Evolutionary conservation across 345 rosid genomes (phyloP), one percentile per base, ranked within the genome.

Genomic region (Anacardium occidentale): DNA sequence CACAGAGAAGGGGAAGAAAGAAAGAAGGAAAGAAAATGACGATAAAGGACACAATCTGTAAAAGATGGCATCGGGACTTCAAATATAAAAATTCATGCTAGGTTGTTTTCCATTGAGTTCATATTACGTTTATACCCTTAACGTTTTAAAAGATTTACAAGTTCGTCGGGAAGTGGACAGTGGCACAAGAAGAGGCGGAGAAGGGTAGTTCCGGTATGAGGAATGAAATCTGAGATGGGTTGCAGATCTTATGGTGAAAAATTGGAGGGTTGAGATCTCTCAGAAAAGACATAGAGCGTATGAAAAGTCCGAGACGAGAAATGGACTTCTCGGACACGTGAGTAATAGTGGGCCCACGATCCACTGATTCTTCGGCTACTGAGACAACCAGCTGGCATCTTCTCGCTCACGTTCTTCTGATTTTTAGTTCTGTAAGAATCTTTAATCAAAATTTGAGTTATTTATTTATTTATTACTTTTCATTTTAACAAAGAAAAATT

Each of bases 31-130:
- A 3, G 3, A 56, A 65, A 70, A 76, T 65, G 70, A 70, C 79
- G 40, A 64, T 66, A 66, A 75, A 75, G 85, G 89, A 75, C 79
- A 71, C 60, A 24, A 7, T n/a, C 25, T 22, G 60, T 37, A 6
- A 3, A 60, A 12, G 51, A 12, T 3, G 67, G 54, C 72, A 54
- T 69, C 77, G 80, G 83, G 71, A 83, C 76, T 68, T 76, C 47
- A 70, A 81, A 79, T 40, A 76, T 25, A 0, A 53, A 34, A 47
- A 34, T 13, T 48, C 17, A 10, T 48, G 62, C 5, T 40, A 37
- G 69, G 77, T 68, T 70, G 14, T 50, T 69, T 34, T 72, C 72
- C 12, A 0, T 4, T 34, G 29, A 20, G 6, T 2, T 0, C 3
- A 3, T 17, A 0, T 34, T 34, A 50, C 52, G 0, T 12, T 20